Evolutionary conservation across 2,329 filamentous ascomycete genomes (phyloP).

Genomic region (Dothidotthia symphoricarpi): DNA sequence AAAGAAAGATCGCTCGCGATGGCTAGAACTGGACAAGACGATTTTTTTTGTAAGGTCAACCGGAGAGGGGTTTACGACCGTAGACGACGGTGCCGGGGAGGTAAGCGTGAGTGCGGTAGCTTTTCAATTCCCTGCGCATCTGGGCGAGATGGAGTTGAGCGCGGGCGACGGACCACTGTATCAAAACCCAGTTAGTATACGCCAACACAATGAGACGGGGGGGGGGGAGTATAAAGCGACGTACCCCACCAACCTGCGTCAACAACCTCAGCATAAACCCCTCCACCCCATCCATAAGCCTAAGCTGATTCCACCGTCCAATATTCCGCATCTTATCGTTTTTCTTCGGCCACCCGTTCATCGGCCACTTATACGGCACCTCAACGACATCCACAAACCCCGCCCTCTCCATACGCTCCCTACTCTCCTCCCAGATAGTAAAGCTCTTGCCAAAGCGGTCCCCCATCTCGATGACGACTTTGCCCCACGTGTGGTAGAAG

Average conservation of each 20-base stretch:
- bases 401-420: constrained; percentile 30
- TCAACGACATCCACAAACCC: constrained; percentile 39
- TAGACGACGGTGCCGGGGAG: constrained; percentile 40
- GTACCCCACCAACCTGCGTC: constrained; percentile 36
- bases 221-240: no score
- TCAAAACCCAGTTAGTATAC: constrained; percentile 1
- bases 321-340: constrained; percentile 38
- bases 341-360: constrained; percentile 34
- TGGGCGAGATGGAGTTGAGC: constrained; percentile 40
- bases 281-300: constrained; percentile 40
- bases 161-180: constrained; percentile 33
- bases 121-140: constrained; percentile 37
- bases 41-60: no score
- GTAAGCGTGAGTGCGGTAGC: constrained; percentile 38
- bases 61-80: constrained; percentile 32
- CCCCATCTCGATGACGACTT: constrained; percentile 37
- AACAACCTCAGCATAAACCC: constrained; percentile 40
- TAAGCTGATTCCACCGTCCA: constrained; percentile 39
- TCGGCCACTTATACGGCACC: constrained; percentile 37
- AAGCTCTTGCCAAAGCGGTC: constrained; percentile 41
- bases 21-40: no score
- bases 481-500: constrained; percentile 39
- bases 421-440: constrained; percentile 37
- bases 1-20: no score
- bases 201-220: not conserved